Evolutionary conservation across 1,284 basidiomycete genomes (phyloP), one percentile per base, ranked within the genome.

Genomic region (Quambalaria eucalypti): DNA sequence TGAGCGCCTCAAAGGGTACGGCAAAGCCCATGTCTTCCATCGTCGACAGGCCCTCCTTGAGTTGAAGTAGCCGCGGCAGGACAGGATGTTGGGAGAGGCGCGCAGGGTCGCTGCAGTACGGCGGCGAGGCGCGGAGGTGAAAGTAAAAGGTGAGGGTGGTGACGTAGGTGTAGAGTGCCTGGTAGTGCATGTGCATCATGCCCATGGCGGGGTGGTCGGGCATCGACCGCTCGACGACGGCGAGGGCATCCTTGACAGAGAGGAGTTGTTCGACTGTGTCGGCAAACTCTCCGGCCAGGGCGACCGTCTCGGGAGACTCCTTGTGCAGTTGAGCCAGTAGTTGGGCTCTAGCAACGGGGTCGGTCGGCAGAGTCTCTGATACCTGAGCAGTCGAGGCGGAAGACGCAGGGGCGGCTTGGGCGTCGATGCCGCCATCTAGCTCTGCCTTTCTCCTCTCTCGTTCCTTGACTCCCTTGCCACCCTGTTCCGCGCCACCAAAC

Each of bases 91-190:
- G 33, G 0, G 62, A 56, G 5, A 73, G 61, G 50, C 60, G 56
- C 31, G 54, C 47, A 2, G 70, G 62, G 12, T 68, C 56, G 16
- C 50, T 46, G 12, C 59, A 59, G 54, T 65, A 65, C 25, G 56
- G 57, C 19, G 82, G 78, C 51, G 82, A 82, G 10, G 60, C 57
- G 14, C 88, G 84, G 26, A 98, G 81, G 75, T 92, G 85, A 50
- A 98, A 81, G 78, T 95, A 97, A 79, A 92, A 97, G 0, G 91
- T 87, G 46, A 97, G 84, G 1, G 85, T 87, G 1, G 90, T 88
- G 8, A 87, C 82, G 75, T 98, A 98, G 8, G 91, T 88, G 44
- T 93, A 78, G 2, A 95, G 80, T 1, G 89, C 83, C 80, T 96
- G 62, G 40, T 65, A 55, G 50, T 61, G 61, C 23, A 62, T 66